phyloP scores from a whole-genome alignment of 1,284 basidiomycete genomes.

The Fistulinella cinereoalba region DNA sequence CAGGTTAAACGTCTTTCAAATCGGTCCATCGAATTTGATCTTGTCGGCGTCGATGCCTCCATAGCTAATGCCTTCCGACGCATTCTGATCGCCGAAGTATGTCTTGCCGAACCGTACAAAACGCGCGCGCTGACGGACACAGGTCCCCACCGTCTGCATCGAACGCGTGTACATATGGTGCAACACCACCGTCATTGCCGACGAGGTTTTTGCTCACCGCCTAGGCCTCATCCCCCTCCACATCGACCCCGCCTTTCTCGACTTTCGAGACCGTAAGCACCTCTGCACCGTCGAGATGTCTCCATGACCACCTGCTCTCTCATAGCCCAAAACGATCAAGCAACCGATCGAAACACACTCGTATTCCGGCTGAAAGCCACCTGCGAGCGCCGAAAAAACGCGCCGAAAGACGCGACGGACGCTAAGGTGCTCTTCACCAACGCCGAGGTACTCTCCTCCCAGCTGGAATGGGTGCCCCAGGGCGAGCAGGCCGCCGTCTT shows the following conservation, averaged over 20 bases:
- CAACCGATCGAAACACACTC: constrained; percentile 90
- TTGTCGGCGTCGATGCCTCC: constrained; percentile 94
- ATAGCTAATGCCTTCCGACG: constrained; percentile 94
- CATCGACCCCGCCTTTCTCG: constrained; percentile 73
- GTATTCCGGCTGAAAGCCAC: constrained; percentile 80
- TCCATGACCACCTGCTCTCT: neutral
- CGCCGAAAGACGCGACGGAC: constrained; percentile 57
- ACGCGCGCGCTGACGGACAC: constrained; percentile 3
- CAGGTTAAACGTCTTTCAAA: constrained; percentile 77
- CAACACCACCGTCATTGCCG: constrained; percentile 93
- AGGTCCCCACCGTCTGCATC: constrained; percentile 93
- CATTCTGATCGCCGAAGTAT: constrained; percentile 91
- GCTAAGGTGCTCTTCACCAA: constrained; percentile 68
- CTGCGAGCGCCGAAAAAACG: constrained; percentile 64
- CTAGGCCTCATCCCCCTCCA: constrained; percentile 89
- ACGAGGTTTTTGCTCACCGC: constrained; percentile 91
- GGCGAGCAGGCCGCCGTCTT: constrained; percentile 77
- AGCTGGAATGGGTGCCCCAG: constrained; percentile 80
- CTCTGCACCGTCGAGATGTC: neutral
- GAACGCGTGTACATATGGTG: constrained; percentile 94
- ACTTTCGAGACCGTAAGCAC: constrained; percentile 42
- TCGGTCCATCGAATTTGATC: constrained; percentile 88
- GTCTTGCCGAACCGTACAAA: constrained; percentile 22
- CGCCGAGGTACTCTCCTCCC: constrained; percentile 73
- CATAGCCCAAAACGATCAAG: constrained; percentile 46